Conservation (phyloP, 805 yeast genomes). For the Priceomyces carsonii region DNA sequence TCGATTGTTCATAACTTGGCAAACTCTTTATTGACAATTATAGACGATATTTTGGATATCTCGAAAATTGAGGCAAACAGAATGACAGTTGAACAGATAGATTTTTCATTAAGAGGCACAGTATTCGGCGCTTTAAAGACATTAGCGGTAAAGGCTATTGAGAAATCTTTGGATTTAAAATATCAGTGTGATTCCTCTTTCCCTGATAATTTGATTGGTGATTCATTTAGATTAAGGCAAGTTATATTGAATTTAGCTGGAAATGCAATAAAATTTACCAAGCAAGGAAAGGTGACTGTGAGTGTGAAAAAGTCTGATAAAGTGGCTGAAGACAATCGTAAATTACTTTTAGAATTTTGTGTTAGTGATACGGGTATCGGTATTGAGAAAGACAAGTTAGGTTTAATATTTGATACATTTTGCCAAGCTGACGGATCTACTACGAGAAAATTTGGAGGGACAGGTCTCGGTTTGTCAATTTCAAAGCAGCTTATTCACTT, state of each 20-base stretch:
- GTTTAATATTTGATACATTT: conserved; percentile 83
- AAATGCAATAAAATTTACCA: conserved; percentile 86
- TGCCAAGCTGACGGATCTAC: conserved; percentile 95
- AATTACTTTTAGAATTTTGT: conserved; percentile 71
- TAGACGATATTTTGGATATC: conserved; percentile 88
- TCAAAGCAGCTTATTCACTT: conserved; percentile 84
- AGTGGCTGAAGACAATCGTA: conserved; percentile 33
- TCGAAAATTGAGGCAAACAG: conserved; percentile 92
- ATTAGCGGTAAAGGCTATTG: conserved; percentile 85
- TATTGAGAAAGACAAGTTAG: conserved; percentile 80
- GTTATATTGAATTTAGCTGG: conserved; percentile 86
- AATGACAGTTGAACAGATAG: conserved; percentile 90
- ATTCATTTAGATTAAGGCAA: conserved; percentile 84
- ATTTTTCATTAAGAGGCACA: conserved; percentile 81
- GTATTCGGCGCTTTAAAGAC: conserved; percentile 90
- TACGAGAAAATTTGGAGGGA: conserved; percentile 90
- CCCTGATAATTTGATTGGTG: conserved; percentile 86
- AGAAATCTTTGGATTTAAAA: conserved; percentile 75
- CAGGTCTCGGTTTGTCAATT: conserved; percentile 85
- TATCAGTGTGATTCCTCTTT: conserved; percentile 84
- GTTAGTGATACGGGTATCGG: conserved; percentile 92
- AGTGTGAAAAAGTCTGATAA: conserved; percentile 59
- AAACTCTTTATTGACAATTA: conserved; percentile 79
- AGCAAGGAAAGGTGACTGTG: conserved; percentile 76
- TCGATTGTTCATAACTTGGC: conserved; percentile 88